Evolutionary conservation across 2,329 filamentous ascomycete genomes (phyloP), one percentile per base, ranked within the genome.

Genomic region (Amphichorda felina): DNA sequence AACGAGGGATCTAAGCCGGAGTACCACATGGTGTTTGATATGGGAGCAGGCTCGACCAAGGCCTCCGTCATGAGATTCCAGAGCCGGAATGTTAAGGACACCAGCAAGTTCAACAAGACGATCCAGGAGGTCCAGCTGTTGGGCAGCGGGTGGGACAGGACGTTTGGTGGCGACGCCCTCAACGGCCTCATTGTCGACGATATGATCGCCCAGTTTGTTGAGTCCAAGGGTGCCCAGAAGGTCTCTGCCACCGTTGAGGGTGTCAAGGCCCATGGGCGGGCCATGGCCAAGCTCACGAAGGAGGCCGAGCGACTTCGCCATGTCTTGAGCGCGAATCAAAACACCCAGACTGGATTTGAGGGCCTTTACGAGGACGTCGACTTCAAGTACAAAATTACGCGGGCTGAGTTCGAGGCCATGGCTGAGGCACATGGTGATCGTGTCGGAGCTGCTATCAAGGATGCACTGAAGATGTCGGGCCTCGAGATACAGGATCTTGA

Each of bases 31-130:
- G 76, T 98, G 21, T 98, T 91, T 52, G 91, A 98, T 54, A 96
- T 98, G 88, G 91, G 91, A 45, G 88, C 91, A 45, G 91, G 91
- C 4, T 95, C 86, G 31, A 83, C 89, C 22, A 94, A 86, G 48
- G 89, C 89, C 4, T 91, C 87, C 6, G 66, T 98, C 35, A 62
- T 98, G 54, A 82, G 79, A 49, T 94, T 98, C 62, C 88, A 95
- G 57, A 82, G 83, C 53, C 79, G 81, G 47, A 79, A 72, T 2
- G 80, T 96, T 42, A 98, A 96, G 68, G 89, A 95, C 48, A 63
- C 89, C 37, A 88, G 87, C 45, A 87, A 83, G 56, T 89, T 75
- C 66, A 96, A 95, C 69, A 96, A 96, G 73, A 95, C 87, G 2
- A 64, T 98, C 22, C 91, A 96, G 54, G 91, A 98, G 56, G 81